Base-by-base conservation (phyloP, 1,139 yeast genomes). In the Meyerozyma smithsonii region DNA sequence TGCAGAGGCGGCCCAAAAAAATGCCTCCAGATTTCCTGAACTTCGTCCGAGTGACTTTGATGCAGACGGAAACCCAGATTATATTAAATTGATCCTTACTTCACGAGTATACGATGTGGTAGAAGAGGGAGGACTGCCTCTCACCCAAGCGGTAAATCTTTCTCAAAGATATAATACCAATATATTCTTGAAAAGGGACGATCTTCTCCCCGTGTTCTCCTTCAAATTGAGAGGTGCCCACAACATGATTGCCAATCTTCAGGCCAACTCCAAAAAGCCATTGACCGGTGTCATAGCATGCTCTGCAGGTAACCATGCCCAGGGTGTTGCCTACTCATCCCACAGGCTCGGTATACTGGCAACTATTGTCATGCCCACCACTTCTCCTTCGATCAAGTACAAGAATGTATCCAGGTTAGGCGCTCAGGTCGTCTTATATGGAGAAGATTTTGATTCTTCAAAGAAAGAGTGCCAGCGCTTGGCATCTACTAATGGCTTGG, bases 271-370 rank as follows among this genome's bases (percentile, higher is more conserved):
- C 20, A 75, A 79, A 35, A 74, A 80, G 32, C 81, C 85, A 39
- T 64, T 85, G 49, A 78, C 84, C 45, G 99, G 99, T 48, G 97
- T 92, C 40, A 84, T 94, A 59, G 97, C 98, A 0, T 92, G 97
- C 55, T 88, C 97, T 16, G 99, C 98, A 1, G 99, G 99, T 30
- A 92, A 92, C 61, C 99, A 92, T 55, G 99, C 99, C 2, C 99
- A 94, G 61, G 99, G 99, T 46, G 97, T 94, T 7, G 98, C 98
- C 0, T 92, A 67, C 58, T 85, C 96, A 12, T 96, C 97, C 3
- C 79, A 78, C 47, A 79, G 81, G 47, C 68, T 92, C 54, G 84
- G 84, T 26, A 89, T 92, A 41, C 94, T 96, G 5, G 90, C 97
- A 2, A 92, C 97, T 5, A 92, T 92, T 42, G 97, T 92, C 38